Evolutionary conservation across 352 stramenopile species (phyloP).

Genomic region (Phytopythium sindhum): DNA sequence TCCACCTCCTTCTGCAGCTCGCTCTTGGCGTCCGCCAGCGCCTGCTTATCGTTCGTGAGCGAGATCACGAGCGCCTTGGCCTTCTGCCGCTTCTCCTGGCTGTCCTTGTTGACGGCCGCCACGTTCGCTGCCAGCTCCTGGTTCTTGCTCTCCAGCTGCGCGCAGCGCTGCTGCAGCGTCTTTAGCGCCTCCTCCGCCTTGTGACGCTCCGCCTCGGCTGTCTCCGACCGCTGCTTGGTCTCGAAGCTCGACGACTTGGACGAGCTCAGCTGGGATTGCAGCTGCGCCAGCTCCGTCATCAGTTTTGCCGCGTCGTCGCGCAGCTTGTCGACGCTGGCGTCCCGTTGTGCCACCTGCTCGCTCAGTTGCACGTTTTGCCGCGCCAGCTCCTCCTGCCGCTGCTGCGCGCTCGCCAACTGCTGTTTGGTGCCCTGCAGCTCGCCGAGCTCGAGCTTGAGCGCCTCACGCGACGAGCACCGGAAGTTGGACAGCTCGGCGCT

Average conservation of each 20-base stretch:
- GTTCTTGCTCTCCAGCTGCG: conserved; percentile 52
- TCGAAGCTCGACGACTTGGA: conserved; percentile 44
- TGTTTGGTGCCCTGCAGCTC: conserved; percentile 55
- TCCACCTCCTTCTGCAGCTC: conserved; percentile 66
- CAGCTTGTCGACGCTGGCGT: conserved; percentile 39
- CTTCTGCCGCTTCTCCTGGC: conserved; percentile 66
- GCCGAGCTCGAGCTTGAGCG: conserved; percentile 40
- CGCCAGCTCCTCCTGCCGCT: conserved; percentile 40
- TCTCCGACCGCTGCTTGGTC: conserved; percentile 37
- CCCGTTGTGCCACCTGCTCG: conserved; percentile 53
- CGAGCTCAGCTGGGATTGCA: conserved; percentile 36
- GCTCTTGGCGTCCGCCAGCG: conserved; percentile 35
- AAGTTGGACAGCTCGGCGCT: conserved; percentile 23
- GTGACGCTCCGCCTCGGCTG: conserved; percentile 41
- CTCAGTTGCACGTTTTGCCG: conserved; percentile 54
- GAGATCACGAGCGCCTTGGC: conserved; percentile 64
- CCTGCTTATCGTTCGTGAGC: conserved; percentile 64
- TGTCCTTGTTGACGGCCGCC: conserved; percentile 49
- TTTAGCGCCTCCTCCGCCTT: conserved; percentile 33
- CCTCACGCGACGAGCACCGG: conserved; percentile 34
- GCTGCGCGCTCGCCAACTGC: conserved; percentile 27
- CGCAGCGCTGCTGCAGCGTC: conserved; percentile 33
- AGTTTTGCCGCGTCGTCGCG: conserved; percentile 45
- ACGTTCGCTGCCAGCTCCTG: conserved; percentile 39
- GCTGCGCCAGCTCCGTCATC: conserved; percentile 30